A percentile compares a stretch with the other conserved stretches of the same genome.
phyloP scores from a whole-genome alignment of 2,329 filamentous ascomycete species.

The Magnaporthales sp. region DNA sequence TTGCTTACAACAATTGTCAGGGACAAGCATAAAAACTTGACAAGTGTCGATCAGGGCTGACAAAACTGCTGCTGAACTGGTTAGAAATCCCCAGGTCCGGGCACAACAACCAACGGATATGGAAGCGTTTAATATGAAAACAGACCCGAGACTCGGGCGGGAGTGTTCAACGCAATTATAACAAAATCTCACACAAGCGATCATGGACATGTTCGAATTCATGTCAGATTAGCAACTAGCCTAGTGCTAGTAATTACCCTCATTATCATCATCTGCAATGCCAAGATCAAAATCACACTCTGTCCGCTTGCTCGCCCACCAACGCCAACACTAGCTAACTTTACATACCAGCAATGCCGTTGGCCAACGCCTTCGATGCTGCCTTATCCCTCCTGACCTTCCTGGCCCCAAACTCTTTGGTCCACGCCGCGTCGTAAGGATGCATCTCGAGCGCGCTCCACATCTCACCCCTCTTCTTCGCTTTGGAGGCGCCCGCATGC shows the following conservation, averaged over 20 bases:
- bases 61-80: no score
- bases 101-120: no score
- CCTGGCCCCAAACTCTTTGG: slow-evolving; percentile 35
- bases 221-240: not conserved
- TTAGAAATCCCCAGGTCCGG: no score
- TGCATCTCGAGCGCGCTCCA: slow-evolving; percentile 37
- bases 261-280: not conserved
- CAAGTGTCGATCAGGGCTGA: no score
- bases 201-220: no score
- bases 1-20: no score
- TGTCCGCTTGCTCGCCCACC: not conserved
- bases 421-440: slow-evolving; percentile 34
- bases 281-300: not conserved
- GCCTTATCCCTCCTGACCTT: slow-evolving; percentile 2
- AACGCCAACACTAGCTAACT: not conserved
- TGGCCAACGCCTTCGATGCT: not conserved
- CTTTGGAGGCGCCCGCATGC: slow-evolving; percentile 9
- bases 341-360: not conserved
- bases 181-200: no score
- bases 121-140: no score
- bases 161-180: no score
- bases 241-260: slow-evolving; percentile 15
- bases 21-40: no score
- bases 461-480: slow-evolving; percentile 18
- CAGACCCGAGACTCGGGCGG: no score